Conservation (phyloP, 1,139 yeast genomes). For the Ashbya aceris region DNA sequence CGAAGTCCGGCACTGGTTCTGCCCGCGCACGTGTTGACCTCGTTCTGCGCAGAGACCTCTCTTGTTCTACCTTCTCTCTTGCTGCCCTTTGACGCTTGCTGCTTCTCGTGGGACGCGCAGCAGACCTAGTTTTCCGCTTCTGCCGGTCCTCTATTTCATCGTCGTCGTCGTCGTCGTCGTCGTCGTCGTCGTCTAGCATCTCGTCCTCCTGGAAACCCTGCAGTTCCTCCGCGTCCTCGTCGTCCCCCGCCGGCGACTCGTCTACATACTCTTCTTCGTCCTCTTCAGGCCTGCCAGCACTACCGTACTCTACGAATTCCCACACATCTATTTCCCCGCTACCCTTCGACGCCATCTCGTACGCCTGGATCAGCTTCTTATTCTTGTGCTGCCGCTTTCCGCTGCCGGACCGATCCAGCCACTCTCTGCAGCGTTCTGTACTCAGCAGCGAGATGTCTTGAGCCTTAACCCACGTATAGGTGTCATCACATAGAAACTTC, state of each 20-base stretch:
- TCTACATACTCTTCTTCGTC: slow-evolving; percentile 22
- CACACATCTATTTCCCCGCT: slow-evolving; percentile 23
- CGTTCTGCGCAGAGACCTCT: slow-evolving; percentile 1
- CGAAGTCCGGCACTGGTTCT: slow-evolving; percentile 1
- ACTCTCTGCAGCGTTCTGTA: slow-evolving; percentile 18
- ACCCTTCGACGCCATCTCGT: slow-evolving; percentile 25
- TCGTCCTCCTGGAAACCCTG: slow-evolving; percentile 6
- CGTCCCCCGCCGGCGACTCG: slow-evolving; percentile 9
- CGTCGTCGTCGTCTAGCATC: slow-evolving; percentile 4
- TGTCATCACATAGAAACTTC: slow-evolving; percentile 28
- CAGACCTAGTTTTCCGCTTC: slow-evolving; percentile 4
- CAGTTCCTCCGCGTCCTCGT: slow-evolving; percentile 8
- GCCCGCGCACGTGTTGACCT: slow-evolving; percentile 2
- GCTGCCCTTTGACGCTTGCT: slow-evolving; percentile 7
- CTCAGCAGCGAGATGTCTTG: slow-evolving; percentile 17
- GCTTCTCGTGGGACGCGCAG: slow-evolving; percentile 10
- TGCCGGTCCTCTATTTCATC: slow-evolving; percentile 7
- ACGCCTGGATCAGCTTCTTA: slow-evolving; percentile 27
- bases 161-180: slow-evolving; percentile 7
- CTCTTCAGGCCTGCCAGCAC: slow-evolving; percentile 21
- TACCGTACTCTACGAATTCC: slow-evolving; percentile 30
- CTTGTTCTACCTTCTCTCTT: slow-evolving; percentile 6
- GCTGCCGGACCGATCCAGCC: slow-evolving; percentile 18
- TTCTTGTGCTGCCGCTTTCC: slow-evolving; percentile 9
- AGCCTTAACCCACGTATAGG: slow-evolving; percentile 27